Evolutionary conservation across 2,329 filamentous ascomycete genomes (phyloP).

Genomic region (Ustulina deusta): DNA sequence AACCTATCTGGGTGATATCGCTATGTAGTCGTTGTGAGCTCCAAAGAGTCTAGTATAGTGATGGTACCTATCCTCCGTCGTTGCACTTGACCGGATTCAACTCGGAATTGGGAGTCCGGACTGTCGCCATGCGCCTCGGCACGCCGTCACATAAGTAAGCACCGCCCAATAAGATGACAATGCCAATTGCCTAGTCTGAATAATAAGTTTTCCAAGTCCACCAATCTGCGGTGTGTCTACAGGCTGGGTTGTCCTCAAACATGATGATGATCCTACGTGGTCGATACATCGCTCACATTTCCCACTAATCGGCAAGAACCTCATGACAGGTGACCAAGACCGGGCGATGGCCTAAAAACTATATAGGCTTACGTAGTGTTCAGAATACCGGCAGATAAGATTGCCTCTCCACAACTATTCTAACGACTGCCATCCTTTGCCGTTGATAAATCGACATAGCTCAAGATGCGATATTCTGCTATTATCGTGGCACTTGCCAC

Average conservation of each 20-base stretch:
- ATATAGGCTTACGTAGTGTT: conserved; percentile 13
- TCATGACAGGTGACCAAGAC: background rate
- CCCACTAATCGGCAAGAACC: conserved; percentile 28
- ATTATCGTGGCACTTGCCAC: conserved; percentile 35
- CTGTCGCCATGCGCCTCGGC: conserved; percentile 41
- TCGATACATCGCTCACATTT: conserved; percentile 16
- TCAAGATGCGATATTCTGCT: conserved; percentile 35
- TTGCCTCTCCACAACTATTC: background rate
- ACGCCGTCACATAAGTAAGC: conserved; percentile 15
- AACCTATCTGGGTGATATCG: background rate
- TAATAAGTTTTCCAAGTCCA: conserved; percentile 20
- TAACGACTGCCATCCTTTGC: background rate
- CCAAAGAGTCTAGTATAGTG: conserved; percentile 6
- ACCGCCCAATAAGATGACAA: conserved; percentile 30
- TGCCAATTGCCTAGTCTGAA: background rate
- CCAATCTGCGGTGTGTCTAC: conserved; percentile 28
- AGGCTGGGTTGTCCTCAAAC: background rate
- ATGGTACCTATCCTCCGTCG: conserved; percentile 25
- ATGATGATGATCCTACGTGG: conserved; percentile 9
- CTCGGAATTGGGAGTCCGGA: conserved; percentile 32
- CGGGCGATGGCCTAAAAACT: background rate
- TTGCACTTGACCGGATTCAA: conserved; percentile 23
- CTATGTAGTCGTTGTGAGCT: background rate
- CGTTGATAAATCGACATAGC: background rate
- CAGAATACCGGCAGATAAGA: background rate